phyloP scores from a whole-genome alignment of 306 rosid species.

The Mucuna pruriens region DNA sequence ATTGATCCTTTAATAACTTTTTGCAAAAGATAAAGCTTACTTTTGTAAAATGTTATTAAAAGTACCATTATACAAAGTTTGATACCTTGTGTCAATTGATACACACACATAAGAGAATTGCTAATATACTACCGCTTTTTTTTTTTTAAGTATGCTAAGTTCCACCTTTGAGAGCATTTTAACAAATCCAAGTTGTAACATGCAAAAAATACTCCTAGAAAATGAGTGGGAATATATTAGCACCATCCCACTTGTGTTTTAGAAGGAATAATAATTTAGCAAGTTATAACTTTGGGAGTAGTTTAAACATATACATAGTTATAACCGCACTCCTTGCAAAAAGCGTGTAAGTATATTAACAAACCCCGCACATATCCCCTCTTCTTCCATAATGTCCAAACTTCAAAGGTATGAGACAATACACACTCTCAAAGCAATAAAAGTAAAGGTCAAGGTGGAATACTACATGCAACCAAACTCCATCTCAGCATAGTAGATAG shows the following conservation, averaged over 20 bases:
- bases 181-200: background rate
- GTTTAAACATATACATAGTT: background rate
- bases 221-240: background rate
- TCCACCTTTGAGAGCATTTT: background rate
- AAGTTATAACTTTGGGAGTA: background rate
- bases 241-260: background rate
- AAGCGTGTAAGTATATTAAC: background rate
- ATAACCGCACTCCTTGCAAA: background rate
- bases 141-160: background rate
- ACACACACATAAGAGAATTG: background rate
- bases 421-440: conserved; percentile 2
- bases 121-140: background rate
- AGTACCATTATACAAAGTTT: background rate
- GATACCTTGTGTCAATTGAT: background rate
- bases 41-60: background rate
- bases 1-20: background rate
- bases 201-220: background rate
- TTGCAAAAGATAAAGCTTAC: background rate
- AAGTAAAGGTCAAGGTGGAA: conserved; percentile 5
- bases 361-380: background rate
- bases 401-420: background rate
- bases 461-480: background rate
- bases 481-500: background rate
- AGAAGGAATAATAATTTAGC: background rate
- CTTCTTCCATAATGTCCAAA: background rate